Evolutionary conservation across 345 rosid species (phyloP).

Genomic region (Lumnitzera littorea): DNA sequence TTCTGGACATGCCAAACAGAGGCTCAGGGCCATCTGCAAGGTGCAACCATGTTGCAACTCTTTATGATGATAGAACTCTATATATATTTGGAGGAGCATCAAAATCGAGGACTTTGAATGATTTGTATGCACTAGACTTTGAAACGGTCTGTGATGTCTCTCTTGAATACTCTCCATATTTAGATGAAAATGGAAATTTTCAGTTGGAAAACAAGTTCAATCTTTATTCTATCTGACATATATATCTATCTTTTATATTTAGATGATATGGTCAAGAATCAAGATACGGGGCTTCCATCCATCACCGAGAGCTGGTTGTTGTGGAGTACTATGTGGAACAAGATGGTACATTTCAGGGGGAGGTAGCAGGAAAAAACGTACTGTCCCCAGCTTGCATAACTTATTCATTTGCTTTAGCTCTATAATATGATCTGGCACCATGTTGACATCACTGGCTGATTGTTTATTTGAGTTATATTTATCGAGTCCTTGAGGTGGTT

Average conservation of each 20-base stretch:
- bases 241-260: slow-evolving; percentile 7
- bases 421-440: neutral
- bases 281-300: slow-evolving; percentile 93
- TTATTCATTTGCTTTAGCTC: neutral
- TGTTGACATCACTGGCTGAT: neutral
- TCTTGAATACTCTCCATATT: neutral
- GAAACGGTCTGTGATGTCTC: slow-evolving; percentile 51
- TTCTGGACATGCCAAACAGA: slow-evolving; percentile 26
- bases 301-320: slow-evolving; percentile 86
- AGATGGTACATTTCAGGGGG: slow-evolving; percentile 98
- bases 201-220: neutral
- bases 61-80: slow-evolving; percentile 73
- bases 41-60: slow-evolving; percentile 80
- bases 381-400: slow-evolving; percentile 14
- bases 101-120: slow-evolving; percentile 75
- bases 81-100: slow-evolving; percentile 82
- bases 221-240: slow-evolving; percentile 3
- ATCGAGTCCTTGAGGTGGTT: no score
- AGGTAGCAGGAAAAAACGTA: slow-evolving; percentile 94
- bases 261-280: slow-evolving; percentile 98
- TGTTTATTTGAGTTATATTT: neutral
- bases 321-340: slow-evolving; percentile 85
- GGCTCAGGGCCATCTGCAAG: slow-evolving; percentile 90
- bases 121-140: slow-evolving; percentile 91
- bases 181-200: slow-evolving; percentile 1